Conservation (phyloP, 495 filamentous ascomycete genomes). For the Aspergillus indologenus region DNA sequence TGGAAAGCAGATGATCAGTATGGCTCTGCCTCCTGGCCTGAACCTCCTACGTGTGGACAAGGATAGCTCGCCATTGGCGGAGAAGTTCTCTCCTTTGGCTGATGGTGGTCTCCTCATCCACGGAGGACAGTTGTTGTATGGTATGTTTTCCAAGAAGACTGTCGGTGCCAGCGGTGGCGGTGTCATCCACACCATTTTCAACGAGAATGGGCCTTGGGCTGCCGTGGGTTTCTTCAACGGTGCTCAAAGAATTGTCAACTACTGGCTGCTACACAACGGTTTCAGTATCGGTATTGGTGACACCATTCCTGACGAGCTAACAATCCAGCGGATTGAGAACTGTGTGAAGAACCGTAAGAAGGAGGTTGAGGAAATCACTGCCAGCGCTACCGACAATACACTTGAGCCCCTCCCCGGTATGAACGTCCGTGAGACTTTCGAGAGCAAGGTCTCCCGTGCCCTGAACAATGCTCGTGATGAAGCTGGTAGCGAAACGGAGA, state of each 20-base stretch:
- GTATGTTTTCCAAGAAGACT: conserved; percentile 87
- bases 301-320: conserved; percentile 83
- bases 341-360: conserved; percentile 76
- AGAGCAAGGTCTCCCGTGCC: conserved; percentile 88
- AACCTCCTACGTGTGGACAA: conserved; percentile 67
- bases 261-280: conserved; percentile 97
- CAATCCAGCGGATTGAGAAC: conserved; percentile 76
- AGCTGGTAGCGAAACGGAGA: conserved; percentile 85
- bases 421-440: conserved; percentile 97
- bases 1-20: conserved; percentile 95
- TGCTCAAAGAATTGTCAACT: conserved; percentile 86
- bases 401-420: conserved; percentile 91
- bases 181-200: conserved; percentile 94
- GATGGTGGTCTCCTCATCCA: conserved; percentile 82
- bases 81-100: conserved; percentile 61
- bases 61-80: conserved; percentile 48
- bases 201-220: conserved; percentile 81
- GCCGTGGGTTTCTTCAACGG: conserved; percentile 95
- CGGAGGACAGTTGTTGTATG: conserved; percentile 85
- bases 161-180: conserved; percentile 83
- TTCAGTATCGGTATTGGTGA: conserved; percentile 99
- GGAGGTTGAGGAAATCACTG: conserved; percentile 71
- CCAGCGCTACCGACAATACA: conserved; percentile 73
- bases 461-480: conserved; percentile 94
- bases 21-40: conserved; percentile 83